Evolutionary conservation across 345 rosid genomes (phyloP), one percentile per base, ranked within the genome.

Genomic region (Cardamine chenopodiifolia): DNA sequence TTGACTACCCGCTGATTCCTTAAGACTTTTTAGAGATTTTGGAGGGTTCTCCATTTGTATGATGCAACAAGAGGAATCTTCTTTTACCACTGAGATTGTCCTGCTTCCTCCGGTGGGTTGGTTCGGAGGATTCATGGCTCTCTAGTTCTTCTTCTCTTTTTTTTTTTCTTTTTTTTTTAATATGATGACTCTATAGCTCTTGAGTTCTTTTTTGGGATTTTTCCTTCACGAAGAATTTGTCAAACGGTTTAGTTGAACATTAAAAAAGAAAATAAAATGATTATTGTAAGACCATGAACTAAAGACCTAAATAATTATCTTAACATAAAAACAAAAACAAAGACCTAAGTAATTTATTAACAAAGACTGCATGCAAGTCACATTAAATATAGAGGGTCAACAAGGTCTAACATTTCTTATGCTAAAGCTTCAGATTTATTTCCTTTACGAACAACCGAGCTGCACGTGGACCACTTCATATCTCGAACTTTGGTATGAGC

Each of bases 1-100:
- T 18, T 34, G 32, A 26, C 4, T 34, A 31, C 76, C 86, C 0
- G 87, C 85, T 70, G 81, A 66, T 14, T 49, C 66, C 54, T 48
- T 80, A n/a, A 86, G 45, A 13, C 5, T 10, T 37, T 1, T 37
- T 12, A 9, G 42, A 9, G 42, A 37, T 10, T 37, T 37, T 37
- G 40, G 40, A 1, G 4, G 40, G 14, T 11, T 37, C 14, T 37
- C 40, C 4, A 37, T 37, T 37, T 53, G 18, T 53, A 25, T 25
- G 58, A 53, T 53, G 58, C 58, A 23, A 37, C 42, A 11, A 37
- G 14, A 37, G 42, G 42, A 37, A 37, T 11, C 42, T 64, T 17
- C 40, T 6, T 54, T 34, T 25, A 0, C 34, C 11, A 2, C 10
- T 19, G 25, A 63, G n/a, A 45, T 26, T 1, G 14, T 25, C 6